A percentile compares a stretch with the other conserved stretches of the same genome.
These are phyloP conservation scores for Naematelia encephala DNA, from an alignment of 768 basidiomycete genomes.

Conservation along the genomic window DNA sequence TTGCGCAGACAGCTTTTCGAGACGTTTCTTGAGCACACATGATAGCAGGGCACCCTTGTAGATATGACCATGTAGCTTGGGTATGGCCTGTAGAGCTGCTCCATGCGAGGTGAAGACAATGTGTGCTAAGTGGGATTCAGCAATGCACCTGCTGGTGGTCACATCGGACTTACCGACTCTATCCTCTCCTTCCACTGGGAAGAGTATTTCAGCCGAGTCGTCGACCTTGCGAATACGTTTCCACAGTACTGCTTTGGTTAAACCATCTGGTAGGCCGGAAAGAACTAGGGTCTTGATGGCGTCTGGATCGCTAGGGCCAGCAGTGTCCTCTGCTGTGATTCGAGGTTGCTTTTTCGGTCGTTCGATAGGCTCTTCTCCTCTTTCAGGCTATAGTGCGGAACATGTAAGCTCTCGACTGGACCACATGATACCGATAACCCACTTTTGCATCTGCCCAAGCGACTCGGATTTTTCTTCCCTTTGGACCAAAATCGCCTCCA, in stretches of 20 bases:
- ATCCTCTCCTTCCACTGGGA: slow-evolving; percentile 40
- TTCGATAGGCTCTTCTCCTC: slow-evolving; percentile 2
- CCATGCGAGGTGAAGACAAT: slow-evolving; percentile 68
- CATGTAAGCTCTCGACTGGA: background rate
- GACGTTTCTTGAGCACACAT: slow-evolving; percentile 78
- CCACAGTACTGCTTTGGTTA: slow-evolving; percentile 49
- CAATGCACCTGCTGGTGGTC: background rate
- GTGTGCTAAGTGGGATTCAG: slow-evolving; percentile 57
- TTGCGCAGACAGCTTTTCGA: slow-evolving; percentile 57
- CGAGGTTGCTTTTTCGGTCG: background rate
- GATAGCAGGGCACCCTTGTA: slow-evolving; percentile 87
- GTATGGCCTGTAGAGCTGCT: slow-evolving; percentile 66
- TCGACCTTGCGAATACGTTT: slow-evolving; percentile 47
- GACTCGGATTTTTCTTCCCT: slow-evolving; percentile 67
- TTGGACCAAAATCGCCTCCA: slow-evolving; percentile 63
- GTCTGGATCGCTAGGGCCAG: slow-evolving; percentile 59
- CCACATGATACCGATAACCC: slow-evolving; percentile 13
- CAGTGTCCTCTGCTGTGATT: slow-evolving; percentile 12
- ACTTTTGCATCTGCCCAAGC: slow-evolving; percentile 82
- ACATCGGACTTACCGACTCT: slow-evolving; percentile 23
- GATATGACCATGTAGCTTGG: slow-evolving; percentile 83
- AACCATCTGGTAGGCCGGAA: slow-evolving; percentile 46
- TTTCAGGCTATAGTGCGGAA: background rate
- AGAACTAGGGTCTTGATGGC: slow-evolving; percentile 68
- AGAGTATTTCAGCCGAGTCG: slow-evolving; percentile 39